A percentile compares a stretch with the other conserved stretches of the same genome.
Evolutionary conservation across 2,329 filamentous ascomycete species (phyloP).

Genomic region (Botrytis fragariae): DNA sequence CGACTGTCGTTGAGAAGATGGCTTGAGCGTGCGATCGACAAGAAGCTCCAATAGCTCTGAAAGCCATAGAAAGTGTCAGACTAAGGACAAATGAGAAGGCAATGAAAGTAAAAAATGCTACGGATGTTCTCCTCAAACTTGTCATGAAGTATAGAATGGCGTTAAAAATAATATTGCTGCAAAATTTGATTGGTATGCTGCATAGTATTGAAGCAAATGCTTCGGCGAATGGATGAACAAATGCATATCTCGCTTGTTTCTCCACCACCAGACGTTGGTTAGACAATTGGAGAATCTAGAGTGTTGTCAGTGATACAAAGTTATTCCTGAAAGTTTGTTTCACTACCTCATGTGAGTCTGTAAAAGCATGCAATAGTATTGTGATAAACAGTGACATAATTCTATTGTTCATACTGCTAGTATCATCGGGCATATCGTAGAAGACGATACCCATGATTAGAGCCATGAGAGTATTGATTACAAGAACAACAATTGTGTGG

Average conservation of each 20-base stretch:
- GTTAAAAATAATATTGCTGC: slow-evolving; percentile 65
- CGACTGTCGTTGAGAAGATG: slow-evolving; percentile 57
- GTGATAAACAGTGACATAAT: slow-evolving; percentile 67
- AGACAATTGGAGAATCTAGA: slow-evolving; percentile 70
- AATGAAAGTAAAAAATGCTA: slow-evolving; percentile 79
- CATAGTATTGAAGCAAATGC: slow-evolving; percentile 84
- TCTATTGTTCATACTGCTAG: slow-evolving; percentile 59
- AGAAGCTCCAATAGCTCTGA: slow-evolving; percentile 73
- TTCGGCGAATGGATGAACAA: slow-evolving; percentile 89
- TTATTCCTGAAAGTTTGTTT: not conserved
- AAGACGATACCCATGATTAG: slow-evolving; percentile 62
- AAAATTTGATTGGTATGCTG: slow-evolving; percentile 79
- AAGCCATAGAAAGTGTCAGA: slow-evolving; percentile 74
- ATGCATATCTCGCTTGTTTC: slow-evolving; percentile 81
- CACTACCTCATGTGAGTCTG: slow-evolving; percentile 53
- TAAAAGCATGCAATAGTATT: slow-evolving; percentile 63
- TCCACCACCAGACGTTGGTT: slow-evolving; percentile 87
- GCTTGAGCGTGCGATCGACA: slow-evolving; percentile 68
- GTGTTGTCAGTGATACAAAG: not conserved
- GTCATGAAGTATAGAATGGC: slow-evolving; percentile 83
- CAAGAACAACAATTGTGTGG: slow-evolving; percentile 53
- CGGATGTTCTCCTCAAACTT: slow-evolving; percentile 70
- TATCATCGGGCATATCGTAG: slow-evolving; percentile 55
- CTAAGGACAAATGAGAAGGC: slow-evolving; percentile 34
- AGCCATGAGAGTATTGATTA: slow-evolving; percentile 47